Evolutionary conservation across 164 flowering plant genomes (phyloP), one percentile per base, ranked within the genome.

Genomic region (Stephania japonica): DNA sequence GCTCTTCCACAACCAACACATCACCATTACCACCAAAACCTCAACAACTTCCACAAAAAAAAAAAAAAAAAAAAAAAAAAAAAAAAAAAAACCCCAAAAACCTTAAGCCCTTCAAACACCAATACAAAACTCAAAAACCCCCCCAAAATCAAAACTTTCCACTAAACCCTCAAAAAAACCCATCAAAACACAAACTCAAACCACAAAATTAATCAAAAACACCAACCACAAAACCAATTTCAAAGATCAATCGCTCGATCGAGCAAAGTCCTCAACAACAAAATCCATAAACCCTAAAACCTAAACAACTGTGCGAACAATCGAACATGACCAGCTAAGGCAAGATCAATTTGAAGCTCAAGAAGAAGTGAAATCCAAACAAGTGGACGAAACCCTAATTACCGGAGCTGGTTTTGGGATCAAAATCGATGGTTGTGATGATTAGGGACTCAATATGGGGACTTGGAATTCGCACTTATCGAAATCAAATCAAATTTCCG

Each of bases 1-100:
- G 71, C 75, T 64, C 63, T 72, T 75, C 78, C 80, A 76, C 74
- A 80, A 19, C 72, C 77, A 79, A 80, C 74, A 61, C 49, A 78
- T 72, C 80, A 74, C 70, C 79, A 76, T 77, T 74, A 72, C 64
- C 68, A 62, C 62, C 56, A 70, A 61, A 68, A 27, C 72, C 69
- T 61, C 18, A 64, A 64, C 26, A 49, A 64, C 41, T 38, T 64
- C 24, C 21, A 59, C 23, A 59, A 7, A 59, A n/a, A 19, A 59
- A 56, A 18, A 56, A 56, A 56, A 12, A 12, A 53, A 53, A 53
- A 53, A 4, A 26, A 70, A 1, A 64, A 73, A 61, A 73, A 14
- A 70, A 73, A 43, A 79, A 53, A 53, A 18, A 5, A 21, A 43
- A n/a, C n/a, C 59, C 12, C 19, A 13, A 70, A 72, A 49, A 25